phyloP scores from a whole-genome alignment of 2,329 filamentous ascomycete species.

The Ophiocordyceps unilateralis region DNA sequence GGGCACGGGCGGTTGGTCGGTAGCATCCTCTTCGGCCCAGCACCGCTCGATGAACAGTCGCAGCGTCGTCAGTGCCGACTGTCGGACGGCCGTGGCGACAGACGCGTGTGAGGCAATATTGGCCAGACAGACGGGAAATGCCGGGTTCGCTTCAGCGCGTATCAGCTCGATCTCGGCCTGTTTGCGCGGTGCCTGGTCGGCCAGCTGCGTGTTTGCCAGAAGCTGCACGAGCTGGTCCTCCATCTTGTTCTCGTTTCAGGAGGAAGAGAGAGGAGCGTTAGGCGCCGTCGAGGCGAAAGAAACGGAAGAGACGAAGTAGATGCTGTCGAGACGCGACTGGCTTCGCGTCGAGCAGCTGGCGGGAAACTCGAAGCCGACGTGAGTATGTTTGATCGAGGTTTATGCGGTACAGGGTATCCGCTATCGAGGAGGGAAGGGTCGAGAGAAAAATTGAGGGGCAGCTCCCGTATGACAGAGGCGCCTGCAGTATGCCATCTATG shows the following conservation, averaged over 20 bases:
- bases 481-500: too few species aligned
- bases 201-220: slow-evolving; percentile 69
- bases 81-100: slow-evolving; percentile 58
- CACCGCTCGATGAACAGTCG: slow-evolving; percentile 70
- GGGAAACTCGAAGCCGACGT: neutral
- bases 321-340: neutral
- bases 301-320: neutral
- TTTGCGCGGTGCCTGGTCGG: slow-evolving; percentile 60
- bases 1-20: slow-evolving; percentile 42
- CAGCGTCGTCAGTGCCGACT: slow-evolving; percentile 64
- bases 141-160: slow-evolving; percentile 47
- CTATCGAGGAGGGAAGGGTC: neutral
- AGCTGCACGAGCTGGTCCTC: slow-evolving; percentile 84
- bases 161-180: slow-evolving; percentile 73
- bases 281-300: neutral
- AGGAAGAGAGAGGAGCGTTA: neutral
- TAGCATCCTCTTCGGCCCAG: slow-evolving; percentile 64
- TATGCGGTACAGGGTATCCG: neutral
- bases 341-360: neutral
- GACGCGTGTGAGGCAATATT: slow-evolving; percentile 64
- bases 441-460: neutral
- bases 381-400: neutral
- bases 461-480: too few species aligned
- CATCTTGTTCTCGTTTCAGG: slow-evolving; percentile 34
- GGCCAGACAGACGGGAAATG: slow-evolving; percentile 64